phyloP scores from a whole-genome alignment of 202 grass and related monocot genomes.

The Schoenoplectus tabernaemontani region DNA sequence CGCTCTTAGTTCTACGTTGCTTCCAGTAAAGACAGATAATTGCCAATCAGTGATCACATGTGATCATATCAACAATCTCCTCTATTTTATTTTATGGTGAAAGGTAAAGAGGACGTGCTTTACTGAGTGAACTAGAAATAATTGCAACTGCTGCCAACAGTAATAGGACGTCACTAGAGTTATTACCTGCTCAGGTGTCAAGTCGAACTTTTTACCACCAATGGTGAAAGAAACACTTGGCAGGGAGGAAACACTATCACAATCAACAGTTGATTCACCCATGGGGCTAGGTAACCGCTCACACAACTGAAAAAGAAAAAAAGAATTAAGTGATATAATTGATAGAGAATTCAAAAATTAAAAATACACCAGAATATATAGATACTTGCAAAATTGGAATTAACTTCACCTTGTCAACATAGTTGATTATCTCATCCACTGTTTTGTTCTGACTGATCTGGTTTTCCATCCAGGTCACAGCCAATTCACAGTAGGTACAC shows the following conservation, averaged over 20 bases:
- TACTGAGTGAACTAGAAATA: background rate
- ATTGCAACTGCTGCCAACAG: background rate
- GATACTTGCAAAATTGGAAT: background rate
- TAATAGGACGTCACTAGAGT: background rate
- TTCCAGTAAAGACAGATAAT: background rate
- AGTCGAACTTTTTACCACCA: conserved; percentile 35
- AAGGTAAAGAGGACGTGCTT: background rate
- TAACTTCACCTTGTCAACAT: conserved; percentile 38
- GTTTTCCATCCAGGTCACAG: conserved; percentile 41
- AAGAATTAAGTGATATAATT: background rate
- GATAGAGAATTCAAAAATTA: background rate
- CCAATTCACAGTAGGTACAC: conserved; percentile 40
- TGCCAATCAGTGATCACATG: background rate
- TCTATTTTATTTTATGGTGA: background rate
- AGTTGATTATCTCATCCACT: conserved; percentile 31
- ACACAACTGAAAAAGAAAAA: conserved; percentile 31
- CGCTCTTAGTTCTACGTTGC: too few species aligned
- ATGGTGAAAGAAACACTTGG: conserved; percentile 41
- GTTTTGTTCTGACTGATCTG: conserved; percentile 35
- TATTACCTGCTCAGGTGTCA: conserved; percentile 37
- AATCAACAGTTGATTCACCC: conserved; percentile 45
- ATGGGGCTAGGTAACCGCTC: conserved; percentile 36
- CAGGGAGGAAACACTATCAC: conserved; percentile 35
- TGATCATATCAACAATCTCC: background rate
- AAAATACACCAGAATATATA: conserved; percentile 21